These are phyloP conservation scores for Didymella lethalis DNA, from an alignment of 2,329 filamentous ascomycete species.

Conservation along the genomic window DNA sequence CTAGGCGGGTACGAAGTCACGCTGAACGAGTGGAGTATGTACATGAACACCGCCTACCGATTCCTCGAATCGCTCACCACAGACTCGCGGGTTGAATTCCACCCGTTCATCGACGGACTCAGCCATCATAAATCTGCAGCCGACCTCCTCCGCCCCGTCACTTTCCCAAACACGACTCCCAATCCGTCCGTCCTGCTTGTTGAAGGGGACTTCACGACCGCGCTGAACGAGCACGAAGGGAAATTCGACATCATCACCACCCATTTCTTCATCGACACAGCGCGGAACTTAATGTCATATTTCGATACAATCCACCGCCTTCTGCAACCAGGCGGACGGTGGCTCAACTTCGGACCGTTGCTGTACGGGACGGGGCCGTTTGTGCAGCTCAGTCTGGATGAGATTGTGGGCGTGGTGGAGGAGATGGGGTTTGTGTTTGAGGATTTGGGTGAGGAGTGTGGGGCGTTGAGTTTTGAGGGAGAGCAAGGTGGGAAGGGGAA, in stretches of 20 bases:
- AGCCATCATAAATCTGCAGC: constrained; percentile 62
- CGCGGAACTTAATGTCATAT: constrained; percentile 63
- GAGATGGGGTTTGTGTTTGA: constrained; percentile 62
- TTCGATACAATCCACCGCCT: constrained; percentile 62
- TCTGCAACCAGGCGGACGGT: constrained; percentile 59
- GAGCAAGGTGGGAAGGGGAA: constrained; percentile 24
- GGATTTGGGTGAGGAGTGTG: constrained; percentile 54
- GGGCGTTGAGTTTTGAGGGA: constrained; percentile 54
- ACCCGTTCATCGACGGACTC: constrained; percentile 65
- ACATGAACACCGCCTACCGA: constrained; percentile 64
- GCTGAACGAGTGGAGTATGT: constrained; percentile 66
- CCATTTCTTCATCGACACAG: constrained; percentile 69
- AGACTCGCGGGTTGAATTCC: constrained; percentile 43
- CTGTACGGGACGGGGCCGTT: constrained; percentile 64
- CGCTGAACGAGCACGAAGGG: constrained; percentile 35
- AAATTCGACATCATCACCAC: constrained; percentile 62
- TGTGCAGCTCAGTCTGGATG: constrained; percentile 64
- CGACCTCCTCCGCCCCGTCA: constrained; percentile 51
- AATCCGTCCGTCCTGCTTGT: constrained; percentile 56
- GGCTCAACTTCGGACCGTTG: constrained; percentile 66
- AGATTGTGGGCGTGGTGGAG: constrained; percentile 59
- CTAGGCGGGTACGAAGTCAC: constrained; percentile 61
- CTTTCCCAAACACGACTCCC: constrained; percentile 48
- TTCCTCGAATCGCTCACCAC: constrained; percentile 43
- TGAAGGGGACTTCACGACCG: constrained; percentile 65